A percentile compares a stretch with the other conserved stretches of the same genome.
Evolutionary conservation across 2,329 filamentous ascomycete genomes (phyloP).

Genomic region (Cordyceps fumosorosea): DNA sequence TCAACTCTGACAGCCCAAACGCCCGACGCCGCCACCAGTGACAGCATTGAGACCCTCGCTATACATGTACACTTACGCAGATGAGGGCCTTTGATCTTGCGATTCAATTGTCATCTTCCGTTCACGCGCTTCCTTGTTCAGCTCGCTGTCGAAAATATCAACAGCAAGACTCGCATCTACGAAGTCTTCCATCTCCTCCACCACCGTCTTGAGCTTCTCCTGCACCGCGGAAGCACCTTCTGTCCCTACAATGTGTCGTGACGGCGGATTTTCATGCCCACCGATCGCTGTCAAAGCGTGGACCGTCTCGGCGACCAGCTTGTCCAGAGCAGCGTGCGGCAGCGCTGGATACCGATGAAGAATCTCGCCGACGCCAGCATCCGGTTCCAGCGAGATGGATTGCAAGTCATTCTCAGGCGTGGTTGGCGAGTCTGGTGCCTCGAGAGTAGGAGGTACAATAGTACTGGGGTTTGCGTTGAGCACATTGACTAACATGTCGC

Average conservation of each 20-base stretch:
- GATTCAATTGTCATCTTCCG: slow-evolving; percentile 25
- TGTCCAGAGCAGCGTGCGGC: slow-evolving; percentile 59
- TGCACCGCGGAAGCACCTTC: slow-evolving; percentile 85
- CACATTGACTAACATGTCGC: slow-evolving; percentile 75
- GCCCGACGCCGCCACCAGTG: background rate
- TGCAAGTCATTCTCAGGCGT: slow-evolving; percentile 24
- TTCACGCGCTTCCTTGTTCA: slow-evolving; percentile 45
- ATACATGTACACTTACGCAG: slow-evolving; percentile 19
- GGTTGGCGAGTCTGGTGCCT: slow-evolving; percentile 23
- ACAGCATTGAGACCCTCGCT: background rate
- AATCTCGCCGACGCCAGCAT: slow-evolving; percentile 36
- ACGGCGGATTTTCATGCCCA: slow-evolving; percentile 91
- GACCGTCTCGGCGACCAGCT: slow-evolving; percentile 79
- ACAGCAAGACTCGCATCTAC: slow-evolving; percentile 82
- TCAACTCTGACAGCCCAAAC: background rate
- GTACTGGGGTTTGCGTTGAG: slow-evolving; percentile 69
- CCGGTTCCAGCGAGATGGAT: slow-evolving; percentile 28
- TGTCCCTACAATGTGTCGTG: slow-evolving; percentile 85
- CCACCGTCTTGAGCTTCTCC: slow-evolving; percentile 93
- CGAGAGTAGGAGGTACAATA: slow-evolving; percentile 30
- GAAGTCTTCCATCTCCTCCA: slow-evolving; percentile 94
- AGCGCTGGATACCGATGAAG: slow-evolving; percentile 69
- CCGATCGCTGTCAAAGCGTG: slow-evolving; percentile 88
- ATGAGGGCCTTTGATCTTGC: slow-evolving; percentile 19
- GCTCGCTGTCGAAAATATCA: slow-evolving; percentile 61